Evolutionary conservation across 2,329 filamentous ascomycete genomes (phyloP), one percentile per base, ranked within the genome.

Genomic region (Drechslera avenae): DNA sequence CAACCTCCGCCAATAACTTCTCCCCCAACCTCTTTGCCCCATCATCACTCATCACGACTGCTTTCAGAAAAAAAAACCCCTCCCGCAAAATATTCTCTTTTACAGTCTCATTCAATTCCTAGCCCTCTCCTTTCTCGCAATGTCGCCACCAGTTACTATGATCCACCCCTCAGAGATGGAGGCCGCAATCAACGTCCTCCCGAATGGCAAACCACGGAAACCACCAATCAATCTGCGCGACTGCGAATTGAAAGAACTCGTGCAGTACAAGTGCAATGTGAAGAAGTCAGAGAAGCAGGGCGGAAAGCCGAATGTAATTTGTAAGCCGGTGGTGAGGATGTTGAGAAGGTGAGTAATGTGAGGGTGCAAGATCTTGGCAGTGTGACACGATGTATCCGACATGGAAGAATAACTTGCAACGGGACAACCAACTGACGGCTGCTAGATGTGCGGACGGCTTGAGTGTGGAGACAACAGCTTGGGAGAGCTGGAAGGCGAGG

Each of bases 241-340:
- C 41, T 87, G 85, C 67, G 71, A 78, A 49, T 71, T 87, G 33
- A 75, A 82, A 59, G 82, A 86, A 66, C 70, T 87, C 69, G 73
- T 83, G 39, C 85, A 88, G 72, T 87, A 86, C 65, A 79, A 79
- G 19, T 88, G 85, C 71, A 79, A 84, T 64, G 72, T 84, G 8
- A 73, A 78, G 7, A 69, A 75, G 9, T 21, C 57, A 14, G 30
- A 49, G 35, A 49, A 67, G 36, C 71, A 76, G 28, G 63, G 72
- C 42, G 73, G 71, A 14, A 64, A 68, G 42, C 73, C 76, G 3
- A 71, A 74, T 2, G 71, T 82, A 19, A 68, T 81, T 4, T 86
- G 84, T 62, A 73, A 79, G 66, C 81, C 82, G n/a, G 72, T 86
- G 21, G 76, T 85, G 62, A 72, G 83, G 65, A 69, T 85, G 42